Evolutionary conservation across 768 basidiomycete species (phyloP).

Genomic region (Lentinula lateritia): DNA sequence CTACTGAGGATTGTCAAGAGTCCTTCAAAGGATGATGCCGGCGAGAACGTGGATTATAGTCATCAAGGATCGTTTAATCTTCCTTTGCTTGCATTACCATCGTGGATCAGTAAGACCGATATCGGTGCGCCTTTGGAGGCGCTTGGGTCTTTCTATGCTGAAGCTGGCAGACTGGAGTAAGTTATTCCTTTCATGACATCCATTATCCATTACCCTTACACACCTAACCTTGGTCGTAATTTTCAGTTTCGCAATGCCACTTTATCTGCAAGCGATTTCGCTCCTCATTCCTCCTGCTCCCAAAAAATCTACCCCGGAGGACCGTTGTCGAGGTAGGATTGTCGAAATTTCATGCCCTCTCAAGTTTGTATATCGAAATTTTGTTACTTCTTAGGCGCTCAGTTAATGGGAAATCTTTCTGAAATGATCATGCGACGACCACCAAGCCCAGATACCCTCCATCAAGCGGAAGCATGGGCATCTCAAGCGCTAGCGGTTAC

Average conservation of each 20-base stretch:
- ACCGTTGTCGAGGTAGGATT: constrained; percentile 52
- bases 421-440: constrained; percentile 34
- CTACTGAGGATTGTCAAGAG: constrained; percentile 29
- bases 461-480: constrained; percentile 59
- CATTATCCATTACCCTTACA: not conserved
- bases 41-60: not conserved
- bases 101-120: constrained; percentile 55
- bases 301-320: constrained; percentile 31
- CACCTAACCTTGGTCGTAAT: not conserved
- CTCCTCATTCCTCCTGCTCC: constrained; percentile 50
- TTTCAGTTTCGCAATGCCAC: constrained; percentile 52
- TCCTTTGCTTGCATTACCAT: constrained; percentile 50
- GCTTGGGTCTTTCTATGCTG: constrained; percentile 56
- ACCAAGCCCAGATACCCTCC: constrained; percentile 24
- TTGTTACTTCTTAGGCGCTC: constrained; percentile 27
- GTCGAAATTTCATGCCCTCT: too few relatives aligned
- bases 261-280: constrained; percentile 63
- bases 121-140: constrained; percentile 66
- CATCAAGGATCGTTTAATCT: constrained; percentile 23
- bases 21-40: constrained; percentile 4
- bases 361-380: not conserved
- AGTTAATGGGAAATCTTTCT: constrained; percentile 41
- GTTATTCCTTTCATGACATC: constrained; percentile 13
- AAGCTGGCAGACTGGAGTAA: constrained; percentile 51
- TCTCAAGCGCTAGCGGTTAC: constrained; percentile 37